These are phyloP conservation scores for Lodderomyces elongisporus DNA, from an alignment of 1,139 yeast species.

Conservation along the genomic window DNA sequence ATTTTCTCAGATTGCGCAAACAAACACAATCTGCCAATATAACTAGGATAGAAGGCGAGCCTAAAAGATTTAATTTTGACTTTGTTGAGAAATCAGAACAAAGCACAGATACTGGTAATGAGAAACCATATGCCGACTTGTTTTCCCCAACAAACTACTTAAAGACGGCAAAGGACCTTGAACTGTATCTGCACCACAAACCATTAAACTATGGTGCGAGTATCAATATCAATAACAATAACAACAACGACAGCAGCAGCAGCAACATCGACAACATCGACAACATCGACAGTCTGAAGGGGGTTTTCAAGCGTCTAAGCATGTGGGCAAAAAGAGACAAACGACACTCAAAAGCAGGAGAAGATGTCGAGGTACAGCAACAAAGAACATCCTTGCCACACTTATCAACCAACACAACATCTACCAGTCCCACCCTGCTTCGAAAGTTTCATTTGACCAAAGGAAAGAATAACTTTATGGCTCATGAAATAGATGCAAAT, in stretches of 20 bases:
- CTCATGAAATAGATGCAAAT: no score
- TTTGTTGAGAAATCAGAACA: not conserved
- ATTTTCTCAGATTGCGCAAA: constrained; percentile 16
- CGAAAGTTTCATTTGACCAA: constrained; percentile 29
- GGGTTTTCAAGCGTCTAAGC: constrained; percentile 5
- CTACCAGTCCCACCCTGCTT: constrained; percentile 33
- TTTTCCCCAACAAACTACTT: constrained; percentile 11
- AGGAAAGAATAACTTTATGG: no score
- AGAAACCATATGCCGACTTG: constrained; percentile 11
- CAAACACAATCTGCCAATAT: not conserved
- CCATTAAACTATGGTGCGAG: not conserved
- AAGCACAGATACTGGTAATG: constrained; percentile 7
- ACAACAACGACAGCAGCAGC: no score
- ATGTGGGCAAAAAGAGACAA: constrained; percentile 3
- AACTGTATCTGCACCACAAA: constrained; percentile 1
- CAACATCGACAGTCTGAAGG: not conserved
- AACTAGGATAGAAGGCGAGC: not conserved
- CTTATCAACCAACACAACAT: no score
- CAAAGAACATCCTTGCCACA: constrained; percentile 8
- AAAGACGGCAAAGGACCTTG: constrained; percentile 3
- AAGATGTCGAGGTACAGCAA: not conserved
- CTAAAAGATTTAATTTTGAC: not conserved
- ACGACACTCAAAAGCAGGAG: not conserved
- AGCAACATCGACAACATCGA: not conserved
- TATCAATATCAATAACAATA: no score